Evolutionary conservation across 2,329 filamentous ascomycete genomes (phyloP).

Genomic region (Ustulina deusta): DNA sequence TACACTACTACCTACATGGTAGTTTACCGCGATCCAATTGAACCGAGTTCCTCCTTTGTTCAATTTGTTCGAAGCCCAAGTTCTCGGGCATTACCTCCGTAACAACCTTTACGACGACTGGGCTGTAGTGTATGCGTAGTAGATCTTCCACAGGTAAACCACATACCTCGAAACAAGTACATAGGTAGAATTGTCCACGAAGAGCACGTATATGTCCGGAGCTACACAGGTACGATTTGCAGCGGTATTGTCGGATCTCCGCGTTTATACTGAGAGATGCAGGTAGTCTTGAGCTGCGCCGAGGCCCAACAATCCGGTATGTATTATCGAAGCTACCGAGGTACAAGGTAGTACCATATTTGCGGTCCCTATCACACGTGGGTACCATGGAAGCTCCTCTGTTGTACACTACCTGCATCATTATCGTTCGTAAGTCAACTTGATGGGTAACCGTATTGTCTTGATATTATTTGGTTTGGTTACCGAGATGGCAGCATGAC

Average conservation of each 20-base stretch:
- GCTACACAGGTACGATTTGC: background rate
- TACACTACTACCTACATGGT: too few species aligned
- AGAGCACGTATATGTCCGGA: background rate
- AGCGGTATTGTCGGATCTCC: too few species aligned
- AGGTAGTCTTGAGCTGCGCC: background rate
- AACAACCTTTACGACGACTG: background rate
- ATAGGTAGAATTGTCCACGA: background rate
- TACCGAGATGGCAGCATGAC: too few species aligned
- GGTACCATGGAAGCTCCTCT: constrained; percentile 2
- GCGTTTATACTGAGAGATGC: background rate
- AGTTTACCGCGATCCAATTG: background rate
- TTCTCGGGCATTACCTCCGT: background rate
- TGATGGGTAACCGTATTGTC: background rate
- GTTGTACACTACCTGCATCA: background rate
- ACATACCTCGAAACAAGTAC: background rate
- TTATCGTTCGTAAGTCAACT: background rate
- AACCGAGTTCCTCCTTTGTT: too few species aligned
- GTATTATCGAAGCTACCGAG: background rate
- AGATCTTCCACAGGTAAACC: background rate
- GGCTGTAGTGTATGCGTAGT: too few species aligned
- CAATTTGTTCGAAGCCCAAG: background rate
- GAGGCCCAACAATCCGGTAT: constrained; percentile 15
- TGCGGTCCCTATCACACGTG: background rate
- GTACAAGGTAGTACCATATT: constrained; percentile 1
- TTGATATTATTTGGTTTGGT: too few species aligned